These are phyloP conservation scores for Mucor ambiguus DNA, from an alignment of 371 early-diverging fungal species.

Conservation along the genomic window DNA sequence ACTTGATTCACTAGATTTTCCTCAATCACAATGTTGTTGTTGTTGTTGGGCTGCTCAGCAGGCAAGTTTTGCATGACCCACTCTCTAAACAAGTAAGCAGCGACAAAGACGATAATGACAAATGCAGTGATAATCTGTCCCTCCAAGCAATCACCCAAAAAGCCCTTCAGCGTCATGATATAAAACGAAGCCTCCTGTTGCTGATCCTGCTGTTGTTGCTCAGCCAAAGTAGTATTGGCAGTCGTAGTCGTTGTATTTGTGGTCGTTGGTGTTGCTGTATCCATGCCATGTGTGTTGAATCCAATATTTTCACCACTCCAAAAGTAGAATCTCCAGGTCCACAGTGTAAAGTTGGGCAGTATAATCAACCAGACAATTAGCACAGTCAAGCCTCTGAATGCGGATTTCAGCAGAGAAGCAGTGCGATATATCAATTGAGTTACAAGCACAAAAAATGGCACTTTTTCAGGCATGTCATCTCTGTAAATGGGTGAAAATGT, in stretches of 20 bases:
- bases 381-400: constrained; percentile 54
- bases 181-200: background rate
- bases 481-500: constrained; percentile 80
- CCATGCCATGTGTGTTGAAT: constrained; percentile 12
- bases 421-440: constrained; percentile 51
- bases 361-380: constrained; percentile 73
- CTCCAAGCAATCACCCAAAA: constrained; percentile 81
- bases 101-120: constrained; percentile 72
- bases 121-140: constrained; percentile 79
- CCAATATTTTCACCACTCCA: constrained; percentile 65
- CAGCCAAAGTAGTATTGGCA: background rate
- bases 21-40: constrained; percentile 1
- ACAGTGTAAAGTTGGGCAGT: constrained; percentile 78
- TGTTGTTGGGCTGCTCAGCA: constrained; percentile 14
- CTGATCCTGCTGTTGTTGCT: background rate
- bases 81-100: constrained; percentile 77
- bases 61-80: constrained; percentile 79
- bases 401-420: constrained; percentile 28
- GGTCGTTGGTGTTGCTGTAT: background rate
- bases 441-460: constrained; percentile 60
- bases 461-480: constrained; percentile 67
- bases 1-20: background rate
- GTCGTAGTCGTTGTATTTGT: background rate
- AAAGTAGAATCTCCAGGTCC: constrained; percentile 79
- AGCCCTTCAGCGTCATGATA: constrained; percentile 33